Evolutionary conservation across 225 moss, liverwort and hornwort genomes (phyloP), one percentile per base, ranked within the genome.

Genomic region (Sphagnum tenellum): DNA sequence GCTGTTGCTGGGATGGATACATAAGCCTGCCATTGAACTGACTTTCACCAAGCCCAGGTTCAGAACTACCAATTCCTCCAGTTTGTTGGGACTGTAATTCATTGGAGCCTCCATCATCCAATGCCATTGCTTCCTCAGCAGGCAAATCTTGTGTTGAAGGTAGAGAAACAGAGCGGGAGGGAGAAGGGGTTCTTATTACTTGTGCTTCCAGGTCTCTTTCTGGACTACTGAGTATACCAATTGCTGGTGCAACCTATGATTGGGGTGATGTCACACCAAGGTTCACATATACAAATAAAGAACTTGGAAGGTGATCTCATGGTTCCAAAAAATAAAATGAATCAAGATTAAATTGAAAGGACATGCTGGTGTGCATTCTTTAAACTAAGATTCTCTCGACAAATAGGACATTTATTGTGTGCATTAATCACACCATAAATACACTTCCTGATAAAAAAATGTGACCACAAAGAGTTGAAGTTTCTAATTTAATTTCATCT

Each of bases 281-380:
- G 64, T 59, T 56, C 9, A 72, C 65, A 56, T 98, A 93, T 66
- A 72, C 71, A 60, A 70, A 73, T 4, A 75, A 59, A 6, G 88
- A 64, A 61, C 78, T 67, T 50, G 74, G 51, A 0, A 77, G 71
- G 66, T 82, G 76, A 57, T 87, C 90, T 61, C 77, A 86, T 7
- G 86, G 77, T 14, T 80, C 75, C 12, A 0, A 29, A n/a, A n/a
- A n/a, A n/a, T n/a, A n/a, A n/a, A 29, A 29, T 29, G 29, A 29
- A 0, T 29, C 29, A 29, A 29, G 29, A 29, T 29, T 0, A 29
- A 29, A 29, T 29, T 29, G 29, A 29, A 29, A 0, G 29, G 0
- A 29, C 29, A 29, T 1, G 29, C 0, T 29, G 29, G 0, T 29
- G 29, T 29, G 29, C 29, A 29, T 29, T 29, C 29, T 29, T 29